Evolutionary conservation across 768 basidiomycete species (phyloP).

Genomic region (Hemileccinum impolitum): DNA sequence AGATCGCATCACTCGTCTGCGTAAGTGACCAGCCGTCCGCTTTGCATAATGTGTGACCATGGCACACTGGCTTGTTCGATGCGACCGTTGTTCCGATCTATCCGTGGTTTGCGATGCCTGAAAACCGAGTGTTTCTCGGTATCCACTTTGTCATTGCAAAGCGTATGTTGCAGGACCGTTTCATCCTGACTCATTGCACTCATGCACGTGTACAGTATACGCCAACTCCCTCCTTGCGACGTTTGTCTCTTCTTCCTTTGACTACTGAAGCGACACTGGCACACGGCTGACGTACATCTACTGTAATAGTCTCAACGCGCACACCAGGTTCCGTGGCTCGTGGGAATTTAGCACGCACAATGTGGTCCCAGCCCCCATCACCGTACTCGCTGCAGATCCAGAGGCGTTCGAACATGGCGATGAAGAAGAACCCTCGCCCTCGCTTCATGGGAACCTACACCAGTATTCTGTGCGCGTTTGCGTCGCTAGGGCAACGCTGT

Average conservation of each 20-base stretch:
- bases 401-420: not conserved
- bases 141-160: slow-evolving; percentile 24
- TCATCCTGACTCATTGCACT: not conserved
- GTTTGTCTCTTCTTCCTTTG: slow-evolving; percentile 8
- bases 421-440: too few species aligned
- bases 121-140: slow-evolving; percentile 25
- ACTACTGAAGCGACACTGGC: not conserved
- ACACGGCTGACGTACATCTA: too few species aligned
- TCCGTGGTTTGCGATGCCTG: slow-evolving; percentile 20
- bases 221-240: slow-evolving; percentile 27
- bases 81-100: not conserved
- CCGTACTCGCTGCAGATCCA: not conserved
- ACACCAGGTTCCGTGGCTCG: slow-evolving; percentile 6
- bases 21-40: slow-evolving; percentile 6
- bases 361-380: slow-evolving; percentile 7
- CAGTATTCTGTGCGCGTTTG: slow-evolving; percentile 4
- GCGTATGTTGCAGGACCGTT: slow-evolving; percentile 6
- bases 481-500: too few species aligned
- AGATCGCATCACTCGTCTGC: slow-evolving; percentile 17
- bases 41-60: not conserved
- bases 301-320: slow-evolving; percentile 24
- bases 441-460: not conserved
- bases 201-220: slow-evolving; percentile 11
- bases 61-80: not conserved
- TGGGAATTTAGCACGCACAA: not conserved